Evolutionary conservation across 2,329 filamentous ascomycete genomes (phyloP).

Genomic region (Trichoderma sp.): DNA sequence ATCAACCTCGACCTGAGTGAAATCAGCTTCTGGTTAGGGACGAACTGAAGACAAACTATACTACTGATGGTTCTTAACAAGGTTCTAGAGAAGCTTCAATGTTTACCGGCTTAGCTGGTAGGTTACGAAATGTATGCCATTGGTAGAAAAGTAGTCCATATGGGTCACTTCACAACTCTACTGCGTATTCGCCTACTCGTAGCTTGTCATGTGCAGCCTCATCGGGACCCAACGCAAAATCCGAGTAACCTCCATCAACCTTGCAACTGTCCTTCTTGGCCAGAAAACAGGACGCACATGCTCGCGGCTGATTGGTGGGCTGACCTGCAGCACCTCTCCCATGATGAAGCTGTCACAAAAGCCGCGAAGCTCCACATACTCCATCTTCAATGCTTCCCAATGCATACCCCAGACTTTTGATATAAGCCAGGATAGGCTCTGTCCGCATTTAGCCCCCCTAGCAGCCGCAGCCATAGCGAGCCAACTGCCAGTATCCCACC

Average conservation of each 20-base stretch:
- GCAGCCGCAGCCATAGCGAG: neutral
- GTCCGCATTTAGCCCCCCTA: neutral
- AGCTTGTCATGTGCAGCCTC: conserved; percentile 4
- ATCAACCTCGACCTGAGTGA: neutral
- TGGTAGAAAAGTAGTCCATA: neutral
- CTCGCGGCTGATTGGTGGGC: neutral
- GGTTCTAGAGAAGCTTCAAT: conserved; percentile 22
- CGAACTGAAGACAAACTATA: neutral
- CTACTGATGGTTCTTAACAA: conserved; percentile 20
- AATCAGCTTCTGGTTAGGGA: neutral
- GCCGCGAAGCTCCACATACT: conserved; percentile 6
- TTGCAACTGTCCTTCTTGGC: neutral
- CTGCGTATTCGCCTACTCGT: neutral
- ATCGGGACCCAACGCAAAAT: neutral
- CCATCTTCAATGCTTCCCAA: neutral
- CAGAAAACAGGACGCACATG: neutral
- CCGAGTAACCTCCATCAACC: neutral
- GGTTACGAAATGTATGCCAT: neutral
- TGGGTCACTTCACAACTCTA: neutral
- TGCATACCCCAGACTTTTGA: conserved; percentile 24
- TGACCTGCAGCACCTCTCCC: neutral
- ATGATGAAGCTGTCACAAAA: neutral
- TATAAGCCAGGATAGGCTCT: neutral
- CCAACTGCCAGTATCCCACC: neutral
- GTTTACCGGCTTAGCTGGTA: neutral